Conservation (phyloP, 108 stramenopile genomes). For the Skeletonema marinoi region DNA sequence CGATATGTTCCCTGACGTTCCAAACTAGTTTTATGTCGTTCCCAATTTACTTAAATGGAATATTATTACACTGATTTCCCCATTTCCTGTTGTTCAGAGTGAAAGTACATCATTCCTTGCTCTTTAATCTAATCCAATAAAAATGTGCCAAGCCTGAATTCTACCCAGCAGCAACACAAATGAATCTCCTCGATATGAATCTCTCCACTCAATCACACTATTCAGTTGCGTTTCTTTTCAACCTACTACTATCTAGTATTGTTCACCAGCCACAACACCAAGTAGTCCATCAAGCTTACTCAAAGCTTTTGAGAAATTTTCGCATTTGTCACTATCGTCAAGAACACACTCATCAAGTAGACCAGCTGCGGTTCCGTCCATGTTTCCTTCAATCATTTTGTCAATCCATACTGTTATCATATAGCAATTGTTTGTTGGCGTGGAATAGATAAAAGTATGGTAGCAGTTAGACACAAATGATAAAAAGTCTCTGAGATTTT, state of each 20-base stretch:
- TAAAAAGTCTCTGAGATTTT: not conserved
- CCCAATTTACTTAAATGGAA: not conserved
- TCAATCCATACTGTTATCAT: constrained; percentile 48
- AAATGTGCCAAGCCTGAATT: not conserved
- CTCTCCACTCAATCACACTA: not conserved
- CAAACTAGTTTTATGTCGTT: not conserved
- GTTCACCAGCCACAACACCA: constrained; percentile 48
- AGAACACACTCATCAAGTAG: constrained; percentile 53
- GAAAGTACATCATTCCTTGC: not conserved
- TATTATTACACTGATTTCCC: not conserved
- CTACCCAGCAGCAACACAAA: not conserved
- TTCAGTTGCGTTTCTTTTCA: not conserved
- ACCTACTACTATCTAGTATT: constrained; percentile 22
- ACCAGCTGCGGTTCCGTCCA: constrained; percentile 45
- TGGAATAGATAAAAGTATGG: not conserved
- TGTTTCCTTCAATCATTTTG: constrained; percentile 33
- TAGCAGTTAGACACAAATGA: not conserved
- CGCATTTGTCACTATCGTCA: constrained; percentile 46
- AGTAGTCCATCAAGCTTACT: constrained; percentile 40
- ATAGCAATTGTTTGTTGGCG: not conserved
- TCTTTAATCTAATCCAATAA: not conserved
- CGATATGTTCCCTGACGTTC: constrained; percentile 13
- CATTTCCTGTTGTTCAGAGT: not conserved
- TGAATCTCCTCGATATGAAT: not conserved
- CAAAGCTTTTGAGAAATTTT: constrained; percentile 42